Percentiles rank a stretch among this genome's conserved stretches.
These are phyloP conservation scores for Plasmodium gaboni DNA, from an alignment of 169 alveolate genomes.

Conservation along the genomic window DNA sequence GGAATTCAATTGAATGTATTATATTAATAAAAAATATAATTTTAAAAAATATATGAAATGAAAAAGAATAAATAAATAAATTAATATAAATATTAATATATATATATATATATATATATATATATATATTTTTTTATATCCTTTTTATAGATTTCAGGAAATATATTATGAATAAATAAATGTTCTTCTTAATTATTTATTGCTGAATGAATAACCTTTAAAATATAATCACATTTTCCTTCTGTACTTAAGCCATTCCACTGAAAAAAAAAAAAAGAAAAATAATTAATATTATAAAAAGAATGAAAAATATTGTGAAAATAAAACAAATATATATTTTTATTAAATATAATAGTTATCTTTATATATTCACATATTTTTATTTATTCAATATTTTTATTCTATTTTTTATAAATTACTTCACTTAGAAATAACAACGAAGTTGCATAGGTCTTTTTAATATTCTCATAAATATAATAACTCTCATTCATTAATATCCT, in stretches of 20 bases:
- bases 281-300: conserved; percentile 11
- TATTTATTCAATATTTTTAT: background rate
- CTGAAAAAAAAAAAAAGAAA: conserved; percentile 29
- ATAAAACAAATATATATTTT: no score
- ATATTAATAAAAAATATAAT: background rate
- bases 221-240: conserved; percentile 70
- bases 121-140: background rate
- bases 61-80: background rate
- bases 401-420: conserved; percentile 28
- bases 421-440: conserved; percentile 72
- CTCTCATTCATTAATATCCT: conserved; percentile 62
- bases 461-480: conserved; percentile 65
- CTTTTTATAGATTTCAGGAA: conserved; percentile 50
- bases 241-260: conserved; percentile 61
- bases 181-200: conserved; percentile 2
- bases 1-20: conserved; percentile 60
- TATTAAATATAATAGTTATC: no score
- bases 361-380: background rate
- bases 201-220: conserved; percentile 60
- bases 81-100: background rate
- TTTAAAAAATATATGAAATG: background rate
- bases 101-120: background rate
- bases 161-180: conserved; percentile 45
- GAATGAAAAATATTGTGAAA: background rate
- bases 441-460: conserved; percentile 70